Percentiles rank a stretch among this genome's conserved stretches.
Conservation (phyloP, 257 asterid genomes). For the Solanum neorickii region DNA sequence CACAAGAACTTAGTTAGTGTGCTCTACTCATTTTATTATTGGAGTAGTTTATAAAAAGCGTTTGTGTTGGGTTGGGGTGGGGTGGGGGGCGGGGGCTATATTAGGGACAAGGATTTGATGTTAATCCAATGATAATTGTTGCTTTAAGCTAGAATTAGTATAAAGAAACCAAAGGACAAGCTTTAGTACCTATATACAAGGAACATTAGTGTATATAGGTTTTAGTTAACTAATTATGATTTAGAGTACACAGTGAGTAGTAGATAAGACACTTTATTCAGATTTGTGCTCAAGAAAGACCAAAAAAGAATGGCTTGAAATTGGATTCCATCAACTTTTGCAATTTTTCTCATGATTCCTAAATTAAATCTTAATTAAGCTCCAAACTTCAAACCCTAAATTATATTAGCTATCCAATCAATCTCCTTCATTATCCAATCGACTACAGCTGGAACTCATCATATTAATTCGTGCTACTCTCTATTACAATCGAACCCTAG, state of each 20-base stretch:
- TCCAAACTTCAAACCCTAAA: background rate
- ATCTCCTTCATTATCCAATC: background rate
- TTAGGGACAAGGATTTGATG: background rate
- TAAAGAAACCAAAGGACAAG: background rate
- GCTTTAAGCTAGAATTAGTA: background rate
- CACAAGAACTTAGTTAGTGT: background rate
- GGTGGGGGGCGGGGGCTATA: background rate
- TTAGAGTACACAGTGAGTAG: background rate
- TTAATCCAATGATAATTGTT: background rate
- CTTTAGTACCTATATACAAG: background rate
- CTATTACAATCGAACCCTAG: background rate
- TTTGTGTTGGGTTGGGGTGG: background rate
- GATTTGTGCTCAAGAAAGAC: background rate
- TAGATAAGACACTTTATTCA: background rate
- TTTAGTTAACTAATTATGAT: background rate
- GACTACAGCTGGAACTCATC: background rate
- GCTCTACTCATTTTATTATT: background rate
- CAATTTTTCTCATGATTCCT: constrained; percentile 2
- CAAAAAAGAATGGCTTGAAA: constrained; percentile 15
- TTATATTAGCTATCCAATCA: background rate
- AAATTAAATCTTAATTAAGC: background rate
- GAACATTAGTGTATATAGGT: background rate
- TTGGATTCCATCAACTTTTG: constrained; percentile 9
- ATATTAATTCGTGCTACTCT: background rate
- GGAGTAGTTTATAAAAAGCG: too few species aligned